Base-by-base conservation (phyloP, 139 green algal species). In the Nannochloris sp. region DNA sequence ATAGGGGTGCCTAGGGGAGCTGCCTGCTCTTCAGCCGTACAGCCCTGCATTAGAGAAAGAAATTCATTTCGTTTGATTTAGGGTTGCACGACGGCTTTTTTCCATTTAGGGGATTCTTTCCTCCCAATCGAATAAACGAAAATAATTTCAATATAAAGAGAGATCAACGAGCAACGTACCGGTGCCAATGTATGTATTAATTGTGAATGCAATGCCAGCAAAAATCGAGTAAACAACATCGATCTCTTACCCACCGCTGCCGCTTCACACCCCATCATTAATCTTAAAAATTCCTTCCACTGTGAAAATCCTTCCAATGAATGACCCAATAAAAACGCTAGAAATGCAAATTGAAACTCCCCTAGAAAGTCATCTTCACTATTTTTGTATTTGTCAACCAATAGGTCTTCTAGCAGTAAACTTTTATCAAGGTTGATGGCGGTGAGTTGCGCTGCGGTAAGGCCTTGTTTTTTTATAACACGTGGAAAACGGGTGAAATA, bases 261-360 rank as follows among this genome's bases (percentile, higher is more conserved):
- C 0, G 36, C 19, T 27, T 85, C 67, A 56, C 88, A 95, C 33
- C 71, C 61, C 10, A 95, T 74, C 54, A 90, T 33, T 47, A 95
- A 71, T 23, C 71, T 58, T 33, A 95, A 35, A 19, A 92, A 69
- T 19, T 69, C 60, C 64, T 87, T 87, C 87, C 87, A 95, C 69
- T 95, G 87, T 44, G 68, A 53, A 69, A 85, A 88, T 10, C 79
- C 74, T 55, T 89, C 78, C 24, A 92, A 57, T 1, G 80, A 89
- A 59, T 94, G 87, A 0, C 83, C 83, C 67, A 84, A 75, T 44
- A 94, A 71, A 64, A 95, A 95, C 0, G 83, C 74, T 24, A 91
- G 77, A 63, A 95, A 95, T 0, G 83, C 76, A 61, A 93, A 91
- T 72, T 95, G 86, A 35, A 67, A 64, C 80, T 92, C 88, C 31